Conservation (phyloP, 257 asterid genomes). For the Solanum dulcamara region DNA sequence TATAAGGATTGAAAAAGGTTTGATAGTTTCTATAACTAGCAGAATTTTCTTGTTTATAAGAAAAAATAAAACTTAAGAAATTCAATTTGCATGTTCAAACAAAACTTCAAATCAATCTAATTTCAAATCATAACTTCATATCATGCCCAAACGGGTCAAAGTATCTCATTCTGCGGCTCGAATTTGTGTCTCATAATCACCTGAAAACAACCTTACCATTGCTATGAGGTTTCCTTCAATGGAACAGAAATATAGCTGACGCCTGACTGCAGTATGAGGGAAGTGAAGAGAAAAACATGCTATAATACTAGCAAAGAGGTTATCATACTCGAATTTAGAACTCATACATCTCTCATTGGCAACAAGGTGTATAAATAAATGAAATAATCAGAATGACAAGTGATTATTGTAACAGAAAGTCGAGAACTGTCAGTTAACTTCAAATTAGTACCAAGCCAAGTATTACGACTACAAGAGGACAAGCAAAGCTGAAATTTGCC, state of each 20-base stretch:
- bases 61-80: no score
- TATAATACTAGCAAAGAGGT: neutral
- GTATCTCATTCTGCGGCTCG: neutral
- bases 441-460: no score
- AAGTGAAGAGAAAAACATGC: neutral
- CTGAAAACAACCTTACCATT: neutral
- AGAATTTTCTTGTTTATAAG: no score
- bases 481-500: neutral
- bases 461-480: neutral
- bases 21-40: no score
- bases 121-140: no score
- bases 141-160: no score
- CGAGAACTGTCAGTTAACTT: neutral
- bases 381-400: neutral
- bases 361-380: neutral
- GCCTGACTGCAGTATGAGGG: neutral
- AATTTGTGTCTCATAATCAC: neutral
- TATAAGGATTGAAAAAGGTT: no score
- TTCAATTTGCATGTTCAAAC: no score
- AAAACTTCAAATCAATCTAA: no score
- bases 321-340: neutral
- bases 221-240: neutral
- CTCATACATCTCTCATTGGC: neutral
- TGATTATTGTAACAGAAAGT: neutral
- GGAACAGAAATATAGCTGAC: neutral